Evolutionary conservation across 768 basidiomycete genomes (phyloP).

Genomic region (Russula abietina): DNA sequence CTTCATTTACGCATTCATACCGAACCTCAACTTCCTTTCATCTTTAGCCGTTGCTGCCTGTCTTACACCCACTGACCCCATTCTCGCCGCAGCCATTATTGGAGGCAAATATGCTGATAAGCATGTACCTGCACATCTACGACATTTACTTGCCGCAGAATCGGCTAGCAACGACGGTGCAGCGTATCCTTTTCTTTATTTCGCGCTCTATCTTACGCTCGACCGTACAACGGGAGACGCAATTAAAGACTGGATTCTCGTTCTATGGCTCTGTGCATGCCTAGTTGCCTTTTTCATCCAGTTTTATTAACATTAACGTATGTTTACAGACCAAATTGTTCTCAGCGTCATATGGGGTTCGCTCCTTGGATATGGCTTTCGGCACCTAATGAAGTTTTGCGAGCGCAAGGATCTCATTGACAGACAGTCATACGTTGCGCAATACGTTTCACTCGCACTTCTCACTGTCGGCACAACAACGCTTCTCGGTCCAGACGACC

Average conservation of each 20-base stretch:
- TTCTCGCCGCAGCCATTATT: constrained; percentile 84
- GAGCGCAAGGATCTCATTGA: constrained; percentile 83
- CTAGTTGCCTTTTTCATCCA: background rate
- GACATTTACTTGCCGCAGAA: constrained; percentile 61
- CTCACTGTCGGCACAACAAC: constrained; percentile 80
- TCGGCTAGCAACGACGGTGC: constrained; percentile 96
- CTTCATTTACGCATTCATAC: constrained; percentile 88
- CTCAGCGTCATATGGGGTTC: constrained; percentile 72
- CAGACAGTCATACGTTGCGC: constrained; percentile 90
- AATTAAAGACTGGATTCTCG: constrained; percentile 80
- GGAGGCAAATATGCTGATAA: constrained; percentile 98
- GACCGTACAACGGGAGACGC: constrained; percentile 58
- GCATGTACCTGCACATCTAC: constrained; percentile 84
- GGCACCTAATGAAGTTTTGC: constrained; percentile 91
- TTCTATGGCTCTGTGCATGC: constrained; percentile 75
- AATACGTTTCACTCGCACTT: constrained; percentile 79
- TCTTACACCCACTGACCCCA: constrained; percentile 91
- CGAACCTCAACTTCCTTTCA: constrained; percentile 82
- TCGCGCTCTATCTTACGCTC: constrained; percentile 81
- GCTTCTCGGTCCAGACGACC: constrained; percentile 86
- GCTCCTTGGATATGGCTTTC: constrained; percentile 68
- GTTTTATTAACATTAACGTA: constrained; percentile 17
- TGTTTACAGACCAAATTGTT: constrained; percentile 62
- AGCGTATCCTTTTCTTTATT: constrained; percentile 88
- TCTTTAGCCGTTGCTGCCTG: constrained; percentile 88